These are phyloP conservation scores for Triticum urartu DNA, from an alignment of 176 grass and related monocot species.

Conservation along the genomic window DNA sequence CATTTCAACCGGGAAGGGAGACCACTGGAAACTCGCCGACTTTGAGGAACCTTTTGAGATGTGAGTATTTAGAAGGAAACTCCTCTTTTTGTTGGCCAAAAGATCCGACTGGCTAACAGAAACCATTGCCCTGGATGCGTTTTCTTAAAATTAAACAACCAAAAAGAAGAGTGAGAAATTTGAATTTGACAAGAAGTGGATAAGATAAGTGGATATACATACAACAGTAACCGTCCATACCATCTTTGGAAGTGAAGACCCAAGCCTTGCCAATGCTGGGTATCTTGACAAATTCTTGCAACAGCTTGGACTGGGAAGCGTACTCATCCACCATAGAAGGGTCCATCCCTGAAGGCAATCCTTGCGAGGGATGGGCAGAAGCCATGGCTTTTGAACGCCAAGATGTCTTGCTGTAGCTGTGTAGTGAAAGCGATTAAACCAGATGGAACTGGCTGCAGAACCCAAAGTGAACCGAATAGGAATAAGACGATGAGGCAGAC, in stretches of 20 bases:
- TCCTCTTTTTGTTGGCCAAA: slow-evolving; percentile 66
- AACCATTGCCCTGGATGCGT: slow-evolving; percentile 62
- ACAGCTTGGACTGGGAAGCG: slow-evolving; percentile 67
- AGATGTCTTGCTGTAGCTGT: slow-evolving; percentile 25
- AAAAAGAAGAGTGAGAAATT: not conserved
- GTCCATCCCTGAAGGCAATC: slow-evolving; percentile 62
- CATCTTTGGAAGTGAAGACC: slow-evolving; percentile 71
- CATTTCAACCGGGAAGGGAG: slow-evolving; percentile 89
- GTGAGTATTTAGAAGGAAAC: slow-evolving; percentile 63
- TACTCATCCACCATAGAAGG: slow-evolving; percentile 58
- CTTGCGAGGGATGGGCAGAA: slow-evolving; percentile 30
- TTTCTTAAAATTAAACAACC: slow-evolving; percentile 40
- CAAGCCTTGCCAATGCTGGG: slow-evolving; percentile 77
- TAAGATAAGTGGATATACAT: not conserved
- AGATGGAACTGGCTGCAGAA: not conserved
- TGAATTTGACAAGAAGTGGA: not conserved
- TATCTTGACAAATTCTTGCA: slow-evolving; percentile 70
- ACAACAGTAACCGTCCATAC: slow-evolving; percentile 23
- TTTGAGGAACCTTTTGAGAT: slow-evolving; percentile 62
- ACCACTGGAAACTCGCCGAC: slow-evolving; percentile 68
- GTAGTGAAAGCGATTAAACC: slow-evolving; percentile 17
- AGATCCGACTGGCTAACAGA: slow-evolving; percentile 62
- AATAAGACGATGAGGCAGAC: not conserved
- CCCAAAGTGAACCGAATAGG: not conserved
- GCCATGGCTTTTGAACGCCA: slow-evolving; percentile 26